Conservation (phyloP, 2,329 filamentous ascomycete genomes). For the Blastomyces percursus region DNA sequence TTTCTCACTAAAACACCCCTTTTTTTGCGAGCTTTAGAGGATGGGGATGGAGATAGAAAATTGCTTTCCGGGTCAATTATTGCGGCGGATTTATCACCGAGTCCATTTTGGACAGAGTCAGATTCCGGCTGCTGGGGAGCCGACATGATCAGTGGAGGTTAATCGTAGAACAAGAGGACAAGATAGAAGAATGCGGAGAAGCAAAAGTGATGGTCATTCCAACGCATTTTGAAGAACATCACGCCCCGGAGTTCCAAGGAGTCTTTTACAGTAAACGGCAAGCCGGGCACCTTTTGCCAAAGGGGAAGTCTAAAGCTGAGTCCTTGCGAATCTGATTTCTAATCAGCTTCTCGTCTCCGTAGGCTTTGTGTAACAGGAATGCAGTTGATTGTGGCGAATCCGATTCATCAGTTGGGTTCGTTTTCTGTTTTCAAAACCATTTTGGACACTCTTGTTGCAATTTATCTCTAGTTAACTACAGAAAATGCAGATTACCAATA, state of each 20-base stretch:
- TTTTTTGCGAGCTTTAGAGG: not conserved
- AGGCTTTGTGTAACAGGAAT: too few relatives aligned
- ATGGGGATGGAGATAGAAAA: not conserved
- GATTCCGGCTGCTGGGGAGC: not conserved
- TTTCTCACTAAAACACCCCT: not conserved
- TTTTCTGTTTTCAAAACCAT: too few relatives aligned
- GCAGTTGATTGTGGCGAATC: too few relatives aligned
- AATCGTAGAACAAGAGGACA: not conserved
- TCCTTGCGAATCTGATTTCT: not conserved
- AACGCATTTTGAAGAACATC: not conserved
- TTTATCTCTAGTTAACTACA: too few relatives aligned
- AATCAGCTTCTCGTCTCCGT: not conserved
- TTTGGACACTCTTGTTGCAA: too few relatives aligned
- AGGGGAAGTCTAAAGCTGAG: not conserved
- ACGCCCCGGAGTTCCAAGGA: not conserved
- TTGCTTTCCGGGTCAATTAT: not conserved
- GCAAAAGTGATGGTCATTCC: not conserved
- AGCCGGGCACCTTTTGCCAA: not conserved
- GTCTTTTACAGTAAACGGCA: not conserved
- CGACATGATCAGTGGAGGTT: not conserved
- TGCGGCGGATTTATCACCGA: not conserved
- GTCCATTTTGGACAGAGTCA: not conserved
- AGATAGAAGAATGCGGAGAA: not conserved
- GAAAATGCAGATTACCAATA: too few relatives aligned
- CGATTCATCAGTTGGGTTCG: too few relatives aligned